A percentile compares a stretch with the other conserved stretches of the same genome.
Evolutionary conservation across 163 green algal genomes (phyloP).

Genomic region (Scenedesmus sp.): DNA sequence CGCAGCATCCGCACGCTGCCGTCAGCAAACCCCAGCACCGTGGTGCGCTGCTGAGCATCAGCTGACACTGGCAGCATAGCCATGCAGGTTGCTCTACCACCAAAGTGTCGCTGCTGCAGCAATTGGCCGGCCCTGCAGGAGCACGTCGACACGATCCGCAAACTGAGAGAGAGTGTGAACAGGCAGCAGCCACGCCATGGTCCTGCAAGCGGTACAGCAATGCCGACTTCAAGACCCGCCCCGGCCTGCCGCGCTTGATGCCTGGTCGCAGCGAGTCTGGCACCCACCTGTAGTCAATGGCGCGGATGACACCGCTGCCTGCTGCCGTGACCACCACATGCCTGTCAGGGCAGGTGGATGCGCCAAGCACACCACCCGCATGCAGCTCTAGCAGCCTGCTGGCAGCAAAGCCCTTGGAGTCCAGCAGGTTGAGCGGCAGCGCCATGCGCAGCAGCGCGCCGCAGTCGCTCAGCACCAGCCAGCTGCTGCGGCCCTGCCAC

Average conservation of each 20-base stretch:
- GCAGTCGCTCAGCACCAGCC: slow-evolving; percentile 74
- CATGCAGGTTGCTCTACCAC: not conserved
- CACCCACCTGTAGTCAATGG: slow-evolving; percentile 73
- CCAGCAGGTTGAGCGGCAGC: slow-evolving; percentile 57
- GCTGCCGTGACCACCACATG: slow-evolving; percentile 74
- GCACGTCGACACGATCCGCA: no score
- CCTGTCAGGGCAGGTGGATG: slow-evolving; percentile 55
- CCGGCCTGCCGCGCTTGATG: no score
- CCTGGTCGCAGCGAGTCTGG: no score
- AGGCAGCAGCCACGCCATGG: not conserved
- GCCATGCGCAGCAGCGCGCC: slow-evolving; percentile 65
- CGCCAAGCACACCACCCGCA: slow-evolving; percentile 69
- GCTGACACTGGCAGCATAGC: not conserved
- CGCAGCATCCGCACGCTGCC: slow-evolving; percentile 74
- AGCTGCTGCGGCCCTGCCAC: slow-evolving; percentile 63
- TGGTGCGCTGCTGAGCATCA: slow-evolving; percentile 14
- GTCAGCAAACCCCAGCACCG: slow-evolving; percentile 76
- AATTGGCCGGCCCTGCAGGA: not conserved
- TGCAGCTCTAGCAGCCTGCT: slow-evolving; percentile 67
- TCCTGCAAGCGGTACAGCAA: no score
- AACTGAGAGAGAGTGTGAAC: no score
- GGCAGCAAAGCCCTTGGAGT: slow-evolving; percentile 31
- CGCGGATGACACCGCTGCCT: slow-evolving; percentile 70
- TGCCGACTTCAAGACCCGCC: no score
- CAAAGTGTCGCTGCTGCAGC: slow-evolving; percentile 41